These are phyloP conservation scores for Cryphonectria carpinicola DNA, from an alignment of 2,329 filamentous ascomycete species.

Conservation along the genomic window DNA sequence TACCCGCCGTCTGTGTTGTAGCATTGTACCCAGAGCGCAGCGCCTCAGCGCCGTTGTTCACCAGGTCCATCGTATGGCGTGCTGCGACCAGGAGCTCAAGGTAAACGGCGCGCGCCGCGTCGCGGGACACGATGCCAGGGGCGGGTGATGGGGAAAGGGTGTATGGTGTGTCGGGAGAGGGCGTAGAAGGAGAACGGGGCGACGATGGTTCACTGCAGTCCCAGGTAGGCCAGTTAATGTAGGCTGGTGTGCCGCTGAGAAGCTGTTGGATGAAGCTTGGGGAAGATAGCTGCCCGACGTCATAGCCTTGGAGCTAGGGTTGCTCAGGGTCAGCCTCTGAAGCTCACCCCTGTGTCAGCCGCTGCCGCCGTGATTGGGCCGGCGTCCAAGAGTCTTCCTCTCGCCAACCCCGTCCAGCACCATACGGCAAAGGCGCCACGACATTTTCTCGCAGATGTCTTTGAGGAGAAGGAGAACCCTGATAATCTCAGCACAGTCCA, in stretches of 20 bases:
- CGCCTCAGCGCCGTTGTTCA: constrained; percentile 9
- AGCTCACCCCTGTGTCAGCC: constrained; percentile 12
- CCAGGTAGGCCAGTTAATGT: background rate
- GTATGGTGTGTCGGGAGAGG: background rate
- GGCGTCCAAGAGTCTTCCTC: background rate
- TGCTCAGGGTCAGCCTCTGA: background rate
- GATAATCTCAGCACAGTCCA: background rate
- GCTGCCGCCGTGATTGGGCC: background rate
- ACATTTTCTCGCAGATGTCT: background rate
- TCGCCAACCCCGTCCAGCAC: background rate
- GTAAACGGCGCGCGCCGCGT: background rate
- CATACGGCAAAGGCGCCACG: background rate
- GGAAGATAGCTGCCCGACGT: constrained; percentile 20
- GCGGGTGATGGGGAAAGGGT: background rate
- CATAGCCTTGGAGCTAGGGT: constrained; percentile 22
- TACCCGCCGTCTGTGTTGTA: constrained; percentile 35
- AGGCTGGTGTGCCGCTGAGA: background rate
- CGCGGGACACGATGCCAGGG: background rate
- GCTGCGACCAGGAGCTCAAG: constrained; percentile 7
- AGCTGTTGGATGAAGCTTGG: constrained; percentile 5
- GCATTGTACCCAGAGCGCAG: constrained; percentile 11
- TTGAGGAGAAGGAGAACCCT: background rate
- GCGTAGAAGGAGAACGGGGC: background rate
- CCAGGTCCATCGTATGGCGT: constrained; percentile 24
- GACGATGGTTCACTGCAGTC: background rate